Evolutionary conservation across 2,329 filamentous ascomycete species (phyloP), one percentile per base, ranked within the genome.

Genomic region (Aspergillus aculeatinus): DNA sequence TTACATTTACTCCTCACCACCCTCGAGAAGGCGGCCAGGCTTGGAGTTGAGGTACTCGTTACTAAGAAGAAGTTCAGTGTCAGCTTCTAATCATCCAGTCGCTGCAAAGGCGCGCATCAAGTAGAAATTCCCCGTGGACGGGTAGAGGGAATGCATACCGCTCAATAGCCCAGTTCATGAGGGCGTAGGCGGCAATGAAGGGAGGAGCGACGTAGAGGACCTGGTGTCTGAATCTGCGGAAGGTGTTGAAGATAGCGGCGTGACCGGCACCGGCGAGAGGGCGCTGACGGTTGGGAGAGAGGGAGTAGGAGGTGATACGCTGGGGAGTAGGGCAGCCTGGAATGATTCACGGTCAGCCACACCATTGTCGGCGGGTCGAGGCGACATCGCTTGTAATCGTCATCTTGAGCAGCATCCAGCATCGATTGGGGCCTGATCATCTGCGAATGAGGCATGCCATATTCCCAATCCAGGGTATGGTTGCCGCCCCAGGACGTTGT

Each of bases 191-290:
- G 68, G 83, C 78, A 65, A 95, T 71, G 69, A 96, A 81, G 44
- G 93, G 89, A 61, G 95, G 90, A 27, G 88, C 85, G 79, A 93
- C 88, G 85, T 93, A 99, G 70, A 98, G 87, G 69, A 96, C 87
- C 84, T 98, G 95, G 70, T 84, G 79, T 77, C 87, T 88, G 80
- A 89, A 90, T 73, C 95, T 88, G 79, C 95, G 89, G 85, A 90
- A 96, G 71, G 87, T 89, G 86, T 99, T 99, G 89, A 98, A 98
- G 82, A 98, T 81, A 73, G 93, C 94, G 68, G 89, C 90, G 78
- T 94, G 81, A 66, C 84, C 79, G 62, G 89, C 82, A 71, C 91
- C 91, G 65, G 92, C 92, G 68, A 96, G 84, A 65, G 92, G 90
- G 73, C 90, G 88, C 83, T 96, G 94, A 76, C 90, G 89, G 85